Evolutionary conservation across 2,329 filamentous ascomycete species (phyloP), one percentile per base, ranked within the genome.

Genomic region (Aspergillus brasiliensis): DNA sequence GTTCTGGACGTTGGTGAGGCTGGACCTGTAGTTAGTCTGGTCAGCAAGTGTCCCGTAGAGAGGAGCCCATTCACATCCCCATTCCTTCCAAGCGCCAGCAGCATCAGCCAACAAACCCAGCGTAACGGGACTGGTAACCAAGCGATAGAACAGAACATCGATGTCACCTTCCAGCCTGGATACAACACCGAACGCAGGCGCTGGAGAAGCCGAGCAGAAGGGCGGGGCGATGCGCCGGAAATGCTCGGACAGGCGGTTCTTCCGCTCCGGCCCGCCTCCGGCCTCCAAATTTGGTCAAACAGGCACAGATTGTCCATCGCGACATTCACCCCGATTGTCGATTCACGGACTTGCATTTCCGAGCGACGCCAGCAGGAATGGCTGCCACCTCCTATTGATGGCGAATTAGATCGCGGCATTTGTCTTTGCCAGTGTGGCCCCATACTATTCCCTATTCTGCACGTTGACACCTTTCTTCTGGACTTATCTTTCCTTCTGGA

Each of bases 301-400:
- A 44, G 38, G 53, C 44, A 58, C 49, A 55, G 52, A 55, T 46
- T 21, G 49, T 25, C 52, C 38, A 42, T 55, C 25, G 52, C 52
- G 38, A 55, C 42, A 46, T 44, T 46, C 52, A 55, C 52, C 15
- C 27, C 38, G 25, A n/a, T 40, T 27, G 25, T 21, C 31, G 7
- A 72, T 95, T 95, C 61, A 95, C 91, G 21, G 46, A 10, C 31
- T 57, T 5, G 95, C 80, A 89, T 86, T 70, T 95, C 92, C 3
- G 95, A 83, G 21, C 90, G 89, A 58, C 42, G 51, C 52, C 44
- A 37, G 56, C 59, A 34, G 53, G 19, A 34, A 61, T 65, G 57
- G 28, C 44, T 48, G 40, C 49, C 17, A n/a, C 23, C 42, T 48
- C n/a, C 37, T 48, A 54, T 61, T 65, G 54, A 67, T 65, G 62